A percentile compares a stretch with the other conserved stretches of the same genome.
Conservation (phyloP, 805 yeast genomes). For the Saccharomycopsis fibuligera region DNA sequence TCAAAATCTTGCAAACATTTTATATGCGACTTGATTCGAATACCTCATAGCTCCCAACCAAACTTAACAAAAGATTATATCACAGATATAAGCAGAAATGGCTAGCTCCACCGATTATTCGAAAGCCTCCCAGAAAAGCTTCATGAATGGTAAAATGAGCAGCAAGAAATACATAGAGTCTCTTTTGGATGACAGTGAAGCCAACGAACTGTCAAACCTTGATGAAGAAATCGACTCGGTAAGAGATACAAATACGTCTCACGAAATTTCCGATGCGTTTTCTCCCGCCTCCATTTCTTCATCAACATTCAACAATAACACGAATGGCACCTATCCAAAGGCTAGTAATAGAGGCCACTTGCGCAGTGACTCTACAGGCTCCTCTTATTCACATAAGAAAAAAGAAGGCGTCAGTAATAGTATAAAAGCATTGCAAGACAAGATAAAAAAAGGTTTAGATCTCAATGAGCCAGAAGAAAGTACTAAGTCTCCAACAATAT, state of each 20-base stretch:
- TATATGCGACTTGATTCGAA: too few relatives aligned
- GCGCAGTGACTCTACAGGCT: constrained; percentile 33
- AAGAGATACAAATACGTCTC: background rate
- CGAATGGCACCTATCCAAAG: background rate
- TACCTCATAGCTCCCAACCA: too few relatives aligned
- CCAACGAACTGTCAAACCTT: background rate
- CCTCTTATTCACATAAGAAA: constrained; percentile 40
- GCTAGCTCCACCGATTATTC: constrained; percentile 1
- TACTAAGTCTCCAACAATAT: constrained; percentile 9
- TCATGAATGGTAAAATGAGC: constrained; percentile 9
- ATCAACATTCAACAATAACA: too few relatives aligned
- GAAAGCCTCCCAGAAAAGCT: background rate
- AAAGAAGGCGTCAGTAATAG: constrained; percentile 21
- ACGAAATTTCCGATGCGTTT: too few relatives aligned
- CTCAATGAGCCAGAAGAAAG: constrained; percentile 14
- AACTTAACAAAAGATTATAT: too few relatives aligned
- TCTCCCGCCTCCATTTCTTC: background rate
- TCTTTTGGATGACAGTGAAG: constrained; percentile 7
- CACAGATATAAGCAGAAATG: background rate
- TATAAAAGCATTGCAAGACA: constrained; percentile 21
- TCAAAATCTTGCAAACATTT: too few relatives aligned
- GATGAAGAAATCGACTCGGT: background rate
- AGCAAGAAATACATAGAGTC: constrained; percentile 17
- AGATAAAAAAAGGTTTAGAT: constrained; percentile 21
- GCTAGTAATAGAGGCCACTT: background rate